Conservation (phyloP, 768 basidiomycete genomes). For the Zangia roseola region DNA sequence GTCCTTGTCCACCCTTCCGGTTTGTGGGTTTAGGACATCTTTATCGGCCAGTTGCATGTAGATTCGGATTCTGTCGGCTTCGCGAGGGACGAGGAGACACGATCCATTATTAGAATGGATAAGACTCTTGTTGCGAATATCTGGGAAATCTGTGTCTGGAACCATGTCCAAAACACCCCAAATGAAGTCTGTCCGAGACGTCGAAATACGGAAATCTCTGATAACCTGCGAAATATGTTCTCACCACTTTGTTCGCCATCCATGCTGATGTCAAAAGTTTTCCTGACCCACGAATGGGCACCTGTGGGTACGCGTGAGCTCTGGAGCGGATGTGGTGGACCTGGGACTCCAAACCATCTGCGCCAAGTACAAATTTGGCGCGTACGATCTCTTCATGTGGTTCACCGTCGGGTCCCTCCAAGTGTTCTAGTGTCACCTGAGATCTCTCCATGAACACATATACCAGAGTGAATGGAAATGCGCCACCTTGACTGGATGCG, state of each 20-base stretch:
- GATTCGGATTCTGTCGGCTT: conserved; percentile 45
- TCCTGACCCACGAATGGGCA: conserved; percentile 84
- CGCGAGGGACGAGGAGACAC: conserved; percentile 52
- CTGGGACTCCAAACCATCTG: conserved; percentile 52
- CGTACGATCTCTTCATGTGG: conserved; percentile 52
- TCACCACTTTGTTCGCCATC: conserved; percentile 67
- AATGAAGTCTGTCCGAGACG: conserved; percentile 31
- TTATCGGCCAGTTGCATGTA: conserved; percentile 51
- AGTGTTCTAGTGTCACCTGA: conserved; percentile 21
- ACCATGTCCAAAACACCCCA: conserved; percentile 48
- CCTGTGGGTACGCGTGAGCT: conserved; percentile 40
- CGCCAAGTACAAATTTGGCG: conserved; percentile 75
- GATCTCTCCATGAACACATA: conserved; percentile 1
- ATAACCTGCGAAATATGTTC: neutral
- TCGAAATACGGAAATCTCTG: neutral
- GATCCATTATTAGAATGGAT: conserved; percentile 53
- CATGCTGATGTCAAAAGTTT: conserved; percentile 61
- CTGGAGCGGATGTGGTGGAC: neutral
- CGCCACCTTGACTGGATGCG: conserved; percentile 24
- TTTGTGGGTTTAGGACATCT: conserved; percentile 35
- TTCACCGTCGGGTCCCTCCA: conserved; percentile 31
- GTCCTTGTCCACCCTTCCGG: conserved; percentile 42
- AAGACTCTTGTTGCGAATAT: conserved; percentile 46
- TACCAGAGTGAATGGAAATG: neutral
- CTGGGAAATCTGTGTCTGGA: conserved; percentile 53